These are phyloP conservation scores for Paxillus rubicundulus DNA, from an alignment of 768 basidiomycete genomes.

Conservation along the genomic window DNA sequence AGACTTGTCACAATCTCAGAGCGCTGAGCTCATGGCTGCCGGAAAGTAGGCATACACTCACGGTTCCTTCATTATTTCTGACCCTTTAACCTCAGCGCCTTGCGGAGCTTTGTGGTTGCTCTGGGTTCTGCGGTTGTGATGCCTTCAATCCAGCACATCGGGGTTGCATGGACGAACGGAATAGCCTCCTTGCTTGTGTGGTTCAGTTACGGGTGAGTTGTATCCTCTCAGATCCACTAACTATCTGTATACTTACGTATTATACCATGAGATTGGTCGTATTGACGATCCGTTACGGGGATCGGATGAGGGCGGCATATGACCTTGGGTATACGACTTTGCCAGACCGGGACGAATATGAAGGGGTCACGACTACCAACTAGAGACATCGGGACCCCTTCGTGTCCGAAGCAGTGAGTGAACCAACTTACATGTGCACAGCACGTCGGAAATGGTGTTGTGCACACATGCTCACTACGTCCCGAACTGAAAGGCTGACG, in stretches of 20 bases:
- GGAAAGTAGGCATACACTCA: conserved; percentile 38
- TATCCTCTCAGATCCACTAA: too few species aligned
- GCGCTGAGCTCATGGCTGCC: conserved; percentile 58
- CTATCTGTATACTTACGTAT: too few species aligned
- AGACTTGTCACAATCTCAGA: conserved; percentile 53
- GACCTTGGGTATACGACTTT: conserved; percentile 43
- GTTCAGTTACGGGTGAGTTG: conserved; percentile 48
- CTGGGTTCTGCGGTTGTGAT: conserved; percentile 45
- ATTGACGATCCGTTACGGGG: conserved; percentile 48
- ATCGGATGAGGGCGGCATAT: conserved; percentile 48
- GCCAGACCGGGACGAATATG: background rate
- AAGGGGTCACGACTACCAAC: too few species aligned
- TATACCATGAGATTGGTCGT: conserved; percentile 38
- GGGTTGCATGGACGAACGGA: conserved; percentile 45
- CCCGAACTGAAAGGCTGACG: too few species aligned
- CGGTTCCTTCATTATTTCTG: background rate
- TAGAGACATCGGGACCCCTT: too few species aligned
- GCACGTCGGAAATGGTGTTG: too few species aligned
- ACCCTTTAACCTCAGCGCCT: conserved; percentile 34
- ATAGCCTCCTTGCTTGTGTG: conserved; percentile 43
- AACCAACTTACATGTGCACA: too few species aligned
- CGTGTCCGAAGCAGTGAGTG: too few species aligned
- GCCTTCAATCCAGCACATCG: conserved; percentile 48
- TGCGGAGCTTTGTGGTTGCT: conserved; percentile 45
- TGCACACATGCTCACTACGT: too few species aligned